Evolutionary conservation across 2,329 filamentous ascomycete species (phyloP).

Genomic region (Penicillium paneum): DNA sequence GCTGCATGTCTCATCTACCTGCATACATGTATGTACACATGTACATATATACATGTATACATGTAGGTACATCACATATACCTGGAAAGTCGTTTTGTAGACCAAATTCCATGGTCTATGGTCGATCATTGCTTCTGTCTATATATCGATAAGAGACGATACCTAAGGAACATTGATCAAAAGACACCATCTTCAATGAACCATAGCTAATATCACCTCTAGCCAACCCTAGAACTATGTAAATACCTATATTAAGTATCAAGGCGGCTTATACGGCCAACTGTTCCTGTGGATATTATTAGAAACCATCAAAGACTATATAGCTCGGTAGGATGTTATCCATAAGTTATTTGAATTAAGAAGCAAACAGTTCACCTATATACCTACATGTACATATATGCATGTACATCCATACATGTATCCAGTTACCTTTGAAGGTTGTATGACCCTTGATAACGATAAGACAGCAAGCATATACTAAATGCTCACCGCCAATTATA

Average conservation of each 20-base stretch:
- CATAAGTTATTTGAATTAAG: background rate
- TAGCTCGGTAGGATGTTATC: no score
- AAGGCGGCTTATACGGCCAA: background rate
- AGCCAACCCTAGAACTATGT: no score
- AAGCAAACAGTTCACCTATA: background rate
- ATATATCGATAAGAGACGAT: background rate
- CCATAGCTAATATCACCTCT: background rate
- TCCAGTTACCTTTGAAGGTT: no score
- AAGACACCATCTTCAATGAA: background rate
- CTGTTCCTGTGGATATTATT: background rate
- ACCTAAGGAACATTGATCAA: background rate
- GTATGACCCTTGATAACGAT: background rate
- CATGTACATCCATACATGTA: no score
- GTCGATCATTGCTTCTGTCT: background rate
- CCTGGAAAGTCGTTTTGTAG: background rate
- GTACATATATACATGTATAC: background rate
- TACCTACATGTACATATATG: no score
- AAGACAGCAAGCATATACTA: constrained; percentile 4
- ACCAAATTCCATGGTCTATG: background rate
- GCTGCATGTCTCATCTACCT: background rate
- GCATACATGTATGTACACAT: background rate
- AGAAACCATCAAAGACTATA: no score
- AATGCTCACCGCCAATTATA: background rate
- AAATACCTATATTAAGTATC: background rate
- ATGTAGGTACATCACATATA: background rate